Evolutionary conservation across 495 filamentous ascomycete species (phyloP).

Genomic region (Hapsidospora chrysogenum): DNA sequence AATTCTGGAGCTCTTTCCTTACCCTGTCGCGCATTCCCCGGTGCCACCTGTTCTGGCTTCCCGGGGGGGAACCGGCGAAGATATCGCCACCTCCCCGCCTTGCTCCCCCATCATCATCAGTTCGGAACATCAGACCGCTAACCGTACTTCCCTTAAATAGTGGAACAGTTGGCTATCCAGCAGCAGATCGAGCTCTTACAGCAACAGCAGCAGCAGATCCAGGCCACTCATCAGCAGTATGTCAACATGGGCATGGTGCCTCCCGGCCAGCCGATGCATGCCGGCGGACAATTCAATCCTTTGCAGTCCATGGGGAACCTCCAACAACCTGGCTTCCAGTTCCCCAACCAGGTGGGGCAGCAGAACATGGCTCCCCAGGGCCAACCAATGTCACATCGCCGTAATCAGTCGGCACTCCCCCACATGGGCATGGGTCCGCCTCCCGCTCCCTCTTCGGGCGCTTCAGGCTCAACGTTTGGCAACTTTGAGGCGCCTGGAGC

Average conservation of each 20-base stretch:
- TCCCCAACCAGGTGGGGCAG: slow-evolving; percentile 67
- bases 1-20: not conserved
- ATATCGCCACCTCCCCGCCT: not conserved
- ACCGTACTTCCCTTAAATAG: slow-evolving; percentile 24
- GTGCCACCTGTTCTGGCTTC: not conserved
- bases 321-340: slow-evolving; percentile 79
- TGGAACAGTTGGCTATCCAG: slow-evolving; percentile 97
- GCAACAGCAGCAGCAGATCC: slow-evolving; percentile 96
- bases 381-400: slow-evolving; percentile 73
- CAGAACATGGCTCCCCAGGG: slow-evolving; percentile 62
- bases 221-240: slow-evolving; percentile 90
- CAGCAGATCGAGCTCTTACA: slow-evolving; percentile 97
- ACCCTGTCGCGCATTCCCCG: not conserved
- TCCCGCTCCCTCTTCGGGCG: slow-evolving; percentile 89
- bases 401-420: slow-evolving; percentile 93
- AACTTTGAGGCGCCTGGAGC: slow-evolving; percentile 47
- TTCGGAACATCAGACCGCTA: slow-evolving; percentile 9
- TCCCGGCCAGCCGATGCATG: slow-evolving; percentile 59
- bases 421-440: slow-evolving; percentile 89
- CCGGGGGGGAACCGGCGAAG: slow-evolving; percentile 1
- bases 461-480: slow-evolving; percentile 66
- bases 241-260: slow-evolving; percentile 90
- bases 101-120: slow-evolving; percentile 1
- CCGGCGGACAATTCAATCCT: slow-evolving; percentile 50
- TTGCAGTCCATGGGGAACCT: slow-evolving; percentile 56